Evolutionary conservation across 2,329 filamentous ascomycete species (phyloP), one percentile per base, ranked within the genome.

Genomic region (Colletotrichum tropicicola): DNA sequence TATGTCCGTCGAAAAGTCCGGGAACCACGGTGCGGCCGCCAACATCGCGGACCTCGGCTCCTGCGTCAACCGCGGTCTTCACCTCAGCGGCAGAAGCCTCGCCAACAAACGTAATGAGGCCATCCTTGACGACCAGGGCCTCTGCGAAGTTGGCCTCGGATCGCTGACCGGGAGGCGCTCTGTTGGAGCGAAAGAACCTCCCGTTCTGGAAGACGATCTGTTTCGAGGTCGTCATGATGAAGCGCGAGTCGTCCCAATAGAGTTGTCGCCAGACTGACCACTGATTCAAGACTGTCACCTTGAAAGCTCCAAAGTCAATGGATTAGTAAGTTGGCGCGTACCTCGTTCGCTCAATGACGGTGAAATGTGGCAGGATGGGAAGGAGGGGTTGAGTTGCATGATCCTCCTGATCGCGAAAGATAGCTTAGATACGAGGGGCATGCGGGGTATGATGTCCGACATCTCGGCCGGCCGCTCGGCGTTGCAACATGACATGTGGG

Each of bases 1-100:
- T 84, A 70, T 88, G 86, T 0, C 83, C 85, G 68, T 88, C 86
- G 52, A 88, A 80, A 70, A 87, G 87, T 6, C 84, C 83, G 0
- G 86, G 85, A 2, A 88, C 73, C 6, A 87, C 76, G 8, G 80
- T 78, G 51, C 70, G 75, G 35, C 79, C 78, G 12, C 68, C 66
- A 19, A 84, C 56, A 15, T 64, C 60, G 32, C 56, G 60, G 6
- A 64, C 30, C 21, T 54, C 47, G 23, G 54, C 59, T 15, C 71
- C 74, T 3, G 65, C 62, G 4, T 66, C 57, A 35, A 68, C 70
- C 4, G 75, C 77, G 1, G 68, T 54, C 3, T 59, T 39, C 30
- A 66, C 43, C 10, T 66, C 62, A 0, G 58, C 39, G 52, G 77
- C 72, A 0, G 70, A 65, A 5, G 70, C 69, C 5, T 75, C 67